Conservation (phyloP, 352 stramenopile species). For the Phytophthora cryptogea region DNA sequence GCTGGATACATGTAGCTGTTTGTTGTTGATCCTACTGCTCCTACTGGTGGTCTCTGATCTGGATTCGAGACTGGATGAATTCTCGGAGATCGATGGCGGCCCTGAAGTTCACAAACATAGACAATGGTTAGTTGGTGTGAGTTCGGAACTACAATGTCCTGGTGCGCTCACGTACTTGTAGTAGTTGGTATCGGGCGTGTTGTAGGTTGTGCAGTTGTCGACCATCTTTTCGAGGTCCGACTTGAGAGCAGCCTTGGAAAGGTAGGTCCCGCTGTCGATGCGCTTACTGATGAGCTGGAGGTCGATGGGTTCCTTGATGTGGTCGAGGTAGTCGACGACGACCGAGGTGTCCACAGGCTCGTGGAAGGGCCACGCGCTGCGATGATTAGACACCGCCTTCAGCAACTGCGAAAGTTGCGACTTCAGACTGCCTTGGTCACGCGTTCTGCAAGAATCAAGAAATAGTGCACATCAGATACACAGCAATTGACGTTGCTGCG, state of each 20-base stretch:
- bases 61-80: constrained; percentile 75
- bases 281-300: constrained; percentile 83
- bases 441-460: constrained; percentile 43
- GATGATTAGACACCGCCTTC: constrained; percentile 93
- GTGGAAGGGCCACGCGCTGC: constrained; percentile 97
- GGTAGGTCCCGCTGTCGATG: constrained; percentile 88
- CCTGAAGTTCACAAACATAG: constrained; percentile 32
- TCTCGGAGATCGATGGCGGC: constrained; percentile 78
- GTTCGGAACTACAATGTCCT: background rate
- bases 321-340: constrained; percentile 97
- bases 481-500: background rate
- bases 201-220: constrained; percentile 98
- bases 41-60: constrained; percentile 48
- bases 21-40: background rate
- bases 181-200: constrained; percentile 95
- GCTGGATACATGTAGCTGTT: background rate
- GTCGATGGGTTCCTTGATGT: constrained; percentile 96
- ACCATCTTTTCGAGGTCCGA: constrained; percentile 97
- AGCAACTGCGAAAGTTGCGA: constrained; percentile 87
- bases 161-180: constrained; percentile 84
- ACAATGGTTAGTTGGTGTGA: background rate
- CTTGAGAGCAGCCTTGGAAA: constrained; percentile 91
- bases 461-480: constrained; percentile 2
- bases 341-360: constrained; percentile 95
- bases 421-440: constrained; percentile 82